phyloP scores from a whole-genome alignment of 2,329 filamentous ascomycete genomes.

The Mycosphaerella arachidis region DNA sequence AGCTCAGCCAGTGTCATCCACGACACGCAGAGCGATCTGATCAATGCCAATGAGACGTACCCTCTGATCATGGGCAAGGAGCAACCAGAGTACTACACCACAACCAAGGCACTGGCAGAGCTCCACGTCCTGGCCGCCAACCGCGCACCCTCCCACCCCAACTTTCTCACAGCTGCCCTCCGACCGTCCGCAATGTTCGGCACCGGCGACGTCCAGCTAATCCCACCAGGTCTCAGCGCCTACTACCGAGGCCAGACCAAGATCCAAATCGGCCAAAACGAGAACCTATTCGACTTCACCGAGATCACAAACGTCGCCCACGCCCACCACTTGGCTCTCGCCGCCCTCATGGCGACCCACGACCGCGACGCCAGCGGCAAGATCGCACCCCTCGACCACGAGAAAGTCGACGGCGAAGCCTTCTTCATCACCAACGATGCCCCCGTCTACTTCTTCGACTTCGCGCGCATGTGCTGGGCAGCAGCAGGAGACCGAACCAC shows the following conservation, averaged over 20 bases:
- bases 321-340: constrained; percentile 48
- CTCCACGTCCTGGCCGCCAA: constrained; percentile 47
- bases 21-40: constrained; percentile 41
- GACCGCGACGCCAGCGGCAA: constrained; percentile 30
- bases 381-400: constrained; percentile 42
- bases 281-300: constrained; percentile 53
- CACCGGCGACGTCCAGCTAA: constrained; percentile 44
- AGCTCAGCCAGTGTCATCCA: constrained; percentile 49
- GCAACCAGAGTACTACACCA: constrained; percentile 50
- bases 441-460: constrained; percentile 50
- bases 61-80: constrained; percentile 42
- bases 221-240: constrained; percentile 43
- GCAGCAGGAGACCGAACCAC: constrained; percentile 39
- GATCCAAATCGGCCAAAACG: constrained; percentile 49
- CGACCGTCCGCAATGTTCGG: constrained; percentile 51
- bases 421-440: constrained; percentile 51
- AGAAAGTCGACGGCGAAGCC: constrained; percentile 48
- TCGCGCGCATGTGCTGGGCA: constrained; percentile 45
- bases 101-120: constrained; percentile 49
- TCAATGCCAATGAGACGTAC: constrained; percentile 49
- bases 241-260: constrained; percentile 47
- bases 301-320: constrained; percentile 51
- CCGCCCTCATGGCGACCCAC: constrained; percentile 46
- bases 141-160: constrained; percentile 36
- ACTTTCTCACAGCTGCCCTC: constrained; percentile 48